Evolutionary conservation across 208 protist species (phyloP), one percentile per base, ranked within the genome.

Genomic region (Crithidia fasciculata): DNA sequence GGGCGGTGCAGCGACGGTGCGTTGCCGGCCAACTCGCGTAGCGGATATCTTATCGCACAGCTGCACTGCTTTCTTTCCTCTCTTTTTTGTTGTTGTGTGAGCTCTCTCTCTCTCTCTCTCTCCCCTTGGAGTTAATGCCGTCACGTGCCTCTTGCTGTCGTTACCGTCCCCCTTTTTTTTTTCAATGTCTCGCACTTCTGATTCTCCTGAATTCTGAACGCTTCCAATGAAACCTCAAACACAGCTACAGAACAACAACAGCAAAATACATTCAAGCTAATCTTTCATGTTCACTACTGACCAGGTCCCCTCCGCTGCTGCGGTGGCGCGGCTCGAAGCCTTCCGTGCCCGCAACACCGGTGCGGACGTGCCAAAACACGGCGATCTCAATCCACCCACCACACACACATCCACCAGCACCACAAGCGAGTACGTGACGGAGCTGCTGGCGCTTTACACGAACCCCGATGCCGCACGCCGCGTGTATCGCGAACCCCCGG

Each of bases 401-500:
- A 57, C 52, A 52, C 49, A 13, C 18, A 8, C 45, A 16, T 12
- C 36, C 41, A 28, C 28, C 0, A 28, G 28, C 28, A 28, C 28
- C 28, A 28, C 28, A 28, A 28, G 28, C 28, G 62, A 73, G 57
- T 52, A 50, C 60, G 67, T 79, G 5, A 19, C 59, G 16, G 67
- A 71, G 16, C 80, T 83, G n/a, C 66, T 88, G 18, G 61, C 81
- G 8, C 72, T 83, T 41, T 76, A 78, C 63, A 74, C 84, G 56
- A 73, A 69, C 8, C 71, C 77, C 12, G 84, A 92, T 12, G 77
- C 74, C 12, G 85, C 83, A 8, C 57, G 68, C 65, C 65, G 79
- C 54, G 74, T 58, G 16, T 92, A 92, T 66, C 78, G 74, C 2
- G 69, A 71, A 4, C 81, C 82, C 9, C 84, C 84, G 4, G 61